Base-by-base conservation (phyloP, 2,329 filamentous ascomycete genomes). In the Diplodia intermedia region DNA sequence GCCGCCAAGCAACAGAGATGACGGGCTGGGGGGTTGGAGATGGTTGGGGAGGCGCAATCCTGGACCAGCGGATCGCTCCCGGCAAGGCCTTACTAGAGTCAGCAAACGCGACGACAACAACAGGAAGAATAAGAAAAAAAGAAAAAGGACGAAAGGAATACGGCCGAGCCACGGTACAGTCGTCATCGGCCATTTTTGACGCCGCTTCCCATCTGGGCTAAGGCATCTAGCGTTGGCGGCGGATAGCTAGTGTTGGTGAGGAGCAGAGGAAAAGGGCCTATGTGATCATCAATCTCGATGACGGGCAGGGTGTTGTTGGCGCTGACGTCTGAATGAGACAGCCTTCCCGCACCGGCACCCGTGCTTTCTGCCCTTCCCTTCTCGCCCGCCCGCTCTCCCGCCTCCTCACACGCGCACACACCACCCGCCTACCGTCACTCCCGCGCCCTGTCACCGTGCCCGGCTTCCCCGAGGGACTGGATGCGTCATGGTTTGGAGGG, bases 321-420 rank as follows among this genome's bases (percentile, higher is more conserved):
- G 36, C 57, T 62, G 43, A 62, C 57, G 57, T 62, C 57, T 62
- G 36, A n/a, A 62, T 62, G 57, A 62, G 57, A 62, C 40, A 36
- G 33, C 43, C 38, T 26, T 49, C 23, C 56, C 56, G 40, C n/a
- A 8, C 31, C 53, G 53, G 53, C 53, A 53, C 53, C 53, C 53
- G 53, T 55, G 53, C 43, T 47, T 47, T 47, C 20, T 47, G 26
- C 26, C 26, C 18, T n/a, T 47, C 40, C 54, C 36, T 23, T 26
- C 26, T 26, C 26, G 26, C 26, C 26, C 26, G 26, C 26, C 26
- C 26, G 26, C 26, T 33, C 18, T 62, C 12, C 57, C 57, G 57
- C 57, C 26, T 14, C 43, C 43, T 38, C 29, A 33, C 43, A 50
- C 40, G 40, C 40, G 40, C 57, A 49, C 55, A 12, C 36, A 29